Evolutionary conservation across 805 yeast species (phyloP), one percentile per base, ranked within the genome.

Genomic region (Ogataea siamensis): DNA sequence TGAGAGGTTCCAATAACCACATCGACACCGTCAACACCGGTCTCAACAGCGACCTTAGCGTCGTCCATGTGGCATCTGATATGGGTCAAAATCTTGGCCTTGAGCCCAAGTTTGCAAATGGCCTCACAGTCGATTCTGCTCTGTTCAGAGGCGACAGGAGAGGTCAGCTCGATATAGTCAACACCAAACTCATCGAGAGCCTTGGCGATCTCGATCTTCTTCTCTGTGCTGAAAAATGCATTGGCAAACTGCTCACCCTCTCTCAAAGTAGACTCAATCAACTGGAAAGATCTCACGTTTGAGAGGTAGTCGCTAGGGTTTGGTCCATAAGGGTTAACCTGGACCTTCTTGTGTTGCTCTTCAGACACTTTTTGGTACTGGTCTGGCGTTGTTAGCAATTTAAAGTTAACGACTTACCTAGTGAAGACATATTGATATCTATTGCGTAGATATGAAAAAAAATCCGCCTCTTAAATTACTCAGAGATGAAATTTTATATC

Each of bases 221-320:
- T 74, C 39, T 75, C 80, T 28, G 77, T 64, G 33, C 72, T 66
- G 64, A 75, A 75, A 48, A 75, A 75, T n/a, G 81, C 74, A 50
- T 75, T 75, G 51, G 81, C 80, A 49, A 75, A 75, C 56, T 75
- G 81, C 57, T 75, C 81, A 54, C 81, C 81, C 57, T 75, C 81
- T 71, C 81, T 73, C 40, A 75, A 64, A 15, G 81, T 75, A 19
- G 78, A 70, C 52, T 75, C 81, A 42, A 75, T 75, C 26, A 75
- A 58, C 58, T 75, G 69, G 55, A 75, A 75, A 51, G 66, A 67
- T 45, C 64, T 61, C 18, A 75, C 80, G 49, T 75, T 75, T 23
- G 80, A 75, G 46, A 75, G 62, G 46, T 61, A 74, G 60, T 75
- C 80, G 43, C 75, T 64, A 15, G 81, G 81, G 48, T 75, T 71